phyloP scores from a whole-genome alignment of 192 early-diverging fungal genomes.

The Coemansia sp. region DNA sequence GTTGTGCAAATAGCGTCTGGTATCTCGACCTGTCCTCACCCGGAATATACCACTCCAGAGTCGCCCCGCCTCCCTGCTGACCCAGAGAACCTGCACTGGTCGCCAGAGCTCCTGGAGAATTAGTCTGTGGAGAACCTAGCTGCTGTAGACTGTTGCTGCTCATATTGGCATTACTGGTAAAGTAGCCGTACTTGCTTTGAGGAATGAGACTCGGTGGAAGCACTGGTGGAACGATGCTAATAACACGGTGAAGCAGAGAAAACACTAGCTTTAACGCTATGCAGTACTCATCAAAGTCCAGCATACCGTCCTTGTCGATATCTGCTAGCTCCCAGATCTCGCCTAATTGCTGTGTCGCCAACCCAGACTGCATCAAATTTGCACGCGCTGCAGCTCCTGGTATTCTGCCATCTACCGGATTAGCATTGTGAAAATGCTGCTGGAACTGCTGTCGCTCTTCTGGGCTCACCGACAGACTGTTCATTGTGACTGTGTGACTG shows the following conservation, averaged over 20 bases:
- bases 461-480: constrained; percentile 27
- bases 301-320: constrained; percentile 77
- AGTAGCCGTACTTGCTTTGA: constrained; percentile 58
- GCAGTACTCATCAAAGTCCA: constrained; percentile 84
- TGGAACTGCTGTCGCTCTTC: constrained; percentile 42
- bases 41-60: constrained; percentile 52
- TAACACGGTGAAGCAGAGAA: constrained; percentile 59
- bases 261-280: constrained; percentile 77
- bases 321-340: constrained; percentile 70
- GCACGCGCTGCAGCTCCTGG: constrained; percentile 39
- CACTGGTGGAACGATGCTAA: constrained; percentile 56
- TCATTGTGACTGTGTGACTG: constrained; percentile 15
- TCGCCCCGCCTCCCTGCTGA: constrained; percentile 6
- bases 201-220: constrained; percentile 70
- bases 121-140: too few species aligned
- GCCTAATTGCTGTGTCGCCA: constrained; percentile 47
- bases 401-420: constrained; percentile 44
- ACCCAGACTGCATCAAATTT: constrained; percentile 52
- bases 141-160: not conserved
- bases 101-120: too few species aligned
- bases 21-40: constrained; percentile 36
- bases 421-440: constrained; percentile 45
- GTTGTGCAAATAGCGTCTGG: constrained; percentile 35
- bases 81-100: too few species aligned
- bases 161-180: constrained; percentile 9